These are phyloP conservation scores for Spiraea crenata DNA, from an alignment of 331 rosid species.

Conservation along the genomic window DNA sequence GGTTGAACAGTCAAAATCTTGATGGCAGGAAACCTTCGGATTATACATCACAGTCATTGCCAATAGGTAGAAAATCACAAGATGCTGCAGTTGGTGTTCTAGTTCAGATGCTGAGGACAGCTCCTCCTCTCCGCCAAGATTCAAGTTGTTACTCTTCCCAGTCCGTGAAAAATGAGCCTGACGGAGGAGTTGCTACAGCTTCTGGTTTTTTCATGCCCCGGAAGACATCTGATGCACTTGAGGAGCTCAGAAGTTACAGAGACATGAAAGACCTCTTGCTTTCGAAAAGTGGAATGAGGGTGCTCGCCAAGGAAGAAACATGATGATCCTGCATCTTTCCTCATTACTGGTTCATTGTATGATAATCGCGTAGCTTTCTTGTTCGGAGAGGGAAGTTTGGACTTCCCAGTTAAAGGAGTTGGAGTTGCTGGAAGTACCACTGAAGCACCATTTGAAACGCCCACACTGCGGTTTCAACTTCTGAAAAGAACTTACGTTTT, in stretches of 20 bases:
- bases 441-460: background rate
- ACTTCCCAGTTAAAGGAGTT: background rate
- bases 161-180: slow-evolving; percentile 51
- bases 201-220: slow-evolving; percentile 81
- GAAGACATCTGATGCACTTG: slow-evolving; percentile 71
- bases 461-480: background rate
- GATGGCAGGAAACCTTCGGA: slow-evolving; percentile 39
- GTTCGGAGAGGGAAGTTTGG: background rate
- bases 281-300: slow-evolving; percentile 61
- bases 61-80: slow-evolving; percentile 64
- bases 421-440: background rate
- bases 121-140: slow-evolving; percentile 88
- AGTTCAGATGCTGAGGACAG: slow-evolving; percentile 75
- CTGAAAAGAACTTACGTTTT: background rate
- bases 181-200: slow-evolving; percentile 59
- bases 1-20: slow-evolving; percentile 39
- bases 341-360: slow-evolving; percentile 4
- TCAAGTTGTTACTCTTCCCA: slow-evolving; percentile 73
- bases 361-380: background rate
- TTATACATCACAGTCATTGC: slow-evolving; percentile 44
- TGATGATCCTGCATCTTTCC: slow-evolving; percentile 27
- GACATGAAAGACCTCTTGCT: slow-evolving; percentile 81
- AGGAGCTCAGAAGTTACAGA: slow-evolving; percentile 72
- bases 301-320: slow-evolving; percentile 45
- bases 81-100: slow-evolving; percentile 86